Evolutionary conservation across 2,329 filamentous ascomycete genomes (phyloP), one percentile per base, ranked within the genome.

Genomic region (Trichoderma pleuroti): DNA sequence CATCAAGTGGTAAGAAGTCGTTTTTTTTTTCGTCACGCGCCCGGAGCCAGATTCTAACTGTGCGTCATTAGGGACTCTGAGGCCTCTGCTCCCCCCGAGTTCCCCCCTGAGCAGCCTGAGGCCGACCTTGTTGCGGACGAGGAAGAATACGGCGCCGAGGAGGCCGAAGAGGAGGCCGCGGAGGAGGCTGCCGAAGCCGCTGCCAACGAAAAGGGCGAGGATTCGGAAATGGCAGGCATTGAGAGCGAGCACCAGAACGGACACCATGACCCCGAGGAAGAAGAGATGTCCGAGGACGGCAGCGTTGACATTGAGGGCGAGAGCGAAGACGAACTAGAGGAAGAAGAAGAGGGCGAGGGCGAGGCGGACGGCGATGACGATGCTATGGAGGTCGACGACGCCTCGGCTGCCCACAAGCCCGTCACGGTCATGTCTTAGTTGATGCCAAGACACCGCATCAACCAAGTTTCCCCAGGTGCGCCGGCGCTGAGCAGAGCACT

Each of bases 81-180:
- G 78, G 95, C 94, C 74, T 96, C 94, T 80, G 96, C 96, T 34
- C 96, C 96, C 3, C 91, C 96, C 74, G 95, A 99, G 82, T 99
- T 93, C 81, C 96, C 96, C 34, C 97, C 96, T 72, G 96, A 99
- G 81, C 96, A 99, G 83, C 96, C 96, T 54, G 96, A 99, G 81
- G 96, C 94, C 67, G 97, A 99, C 78, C 87, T 91, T 57, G 87
- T 88, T 65, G 92, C 92, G 56, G 95, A 98, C 76, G 96, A 97
- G 76, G 91, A 92, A 30, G 89, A 92, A 75, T 99, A 99, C 78
- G 96, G 95, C 73, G 93, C 92, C 26, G 96, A 98, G 70, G 95
- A 97, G 81, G 90, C 89, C 18, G 93, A 93, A 61, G 91, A 91
- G 66, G 90, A 90, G 67, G 88, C 83, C 5, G 86, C 88, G 70